Conservation (phyloP, 768 basidiomycete genomes). For the Boletus rubropictus region DNA sequence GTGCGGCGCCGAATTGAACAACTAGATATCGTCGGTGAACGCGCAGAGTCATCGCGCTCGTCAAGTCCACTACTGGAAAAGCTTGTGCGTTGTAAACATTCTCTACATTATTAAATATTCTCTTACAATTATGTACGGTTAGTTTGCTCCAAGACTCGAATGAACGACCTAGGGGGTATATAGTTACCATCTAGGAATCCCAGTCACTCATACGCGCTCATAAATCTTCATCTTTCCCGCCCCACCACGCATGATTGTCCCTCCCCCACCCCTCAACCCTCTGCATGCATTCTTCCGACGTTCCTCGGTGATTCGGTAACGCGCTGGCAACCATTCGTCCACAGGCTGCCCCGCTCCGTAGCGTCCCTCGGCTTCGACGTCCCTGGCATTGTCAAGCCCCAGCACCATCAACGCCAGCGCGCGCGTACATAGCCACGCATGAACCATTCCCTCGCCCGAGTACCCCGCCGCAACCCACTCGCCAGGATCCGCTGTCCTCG, state of each 20-base stretch:
- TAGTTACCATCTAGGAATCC: not conserved
- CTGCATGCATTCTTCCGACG: slow-evolving; percentile 13
- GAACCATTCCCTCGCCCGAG: slow-evolving; percentile 68
- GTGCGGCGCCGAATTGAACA: too few relatives aligned
- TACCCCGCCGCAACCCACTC: slow-evolving; percentile 74
- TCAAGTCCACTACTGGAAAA: too few relatives aligned
- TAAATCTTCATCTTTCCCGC: slow-evolving; percentile 26
- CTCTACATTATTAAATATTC: too few relatives aligned
- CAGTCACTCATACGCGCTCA: not conserved
- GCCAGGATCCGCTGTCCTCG: slow-evolving; percentile 35
- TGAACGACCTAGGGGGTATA: too few relatives aligned
- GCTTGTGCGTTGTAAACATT: too few relatives aligned
- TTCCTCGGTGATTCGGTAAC: slow-evolving; percentile 12
- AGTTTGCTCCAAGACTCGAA: too few relatives aligned
- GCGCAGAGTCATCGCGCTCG: too few relatives aligned
- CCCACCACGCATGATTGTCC: slow-evolving; percentile 11
- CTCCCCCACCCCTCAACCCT: not conserved
- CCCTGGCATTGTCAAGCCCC: slow-evolving; percentile 27
- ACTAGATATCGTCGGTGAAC: too few relatives aligned
- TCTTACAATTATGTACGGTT: too few relatives aligned
- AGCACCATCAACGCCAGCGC: slow-evolving; percentile 59
- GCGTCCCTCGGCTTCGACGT: slow-evolving; percentile 10
- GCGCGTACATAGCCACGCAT: slow-evolving; percentile 59
- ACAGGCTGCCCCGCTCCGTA: slow-evolving; percentile 22
- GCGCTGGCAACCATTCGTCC: slow-evolving; percentile 23